Evolutionary conservation across 192 early-diverging fungal species (phyloP).

Genomic region (Backusella australiensis): DNA sequence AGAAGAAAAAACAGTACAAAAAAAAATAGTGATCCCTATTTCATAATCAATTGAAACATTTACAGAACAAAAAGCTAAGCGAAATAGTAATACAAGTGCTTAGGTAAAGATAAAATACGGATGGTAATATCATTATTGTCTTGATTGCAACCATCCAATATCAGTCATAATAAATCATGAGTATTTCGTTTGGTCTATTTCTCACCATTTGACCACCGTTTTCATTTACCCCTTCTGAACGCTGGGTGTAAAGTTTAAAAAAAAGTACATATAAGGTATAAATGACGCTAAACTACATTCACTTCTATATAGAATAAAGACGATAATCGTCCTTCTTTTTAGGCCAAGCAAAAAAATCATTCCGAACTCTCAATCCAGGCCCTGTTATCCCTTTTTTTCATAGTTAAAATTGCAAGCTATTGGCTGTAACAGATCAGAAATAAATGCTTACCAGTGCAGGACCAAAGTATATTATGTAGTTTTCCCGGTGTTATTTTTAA

Average conservation of each 20-base stretch:
- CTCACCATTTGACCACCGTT: neutral
- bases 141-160: neutral
- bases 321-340: neutral
- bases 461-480: neutral
- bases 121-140: neutral
- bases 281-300: neutral
- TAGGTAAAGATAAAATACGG: neutral
- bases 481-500: neutral
- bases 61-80: neutral
- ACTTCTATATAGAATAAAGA: constrained; percentile 1
- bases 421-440: neutral
- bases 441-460: neutral
- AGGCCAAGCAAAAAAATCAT: neutral
- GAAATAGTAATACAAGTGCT: neutral
- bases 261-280: neutral
- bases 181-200: neutral
- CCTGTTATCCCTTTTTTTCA: neutral
- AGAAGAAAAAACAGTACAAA: neutral
- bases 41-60: neutral
- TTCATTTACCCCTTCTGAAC: neutral
- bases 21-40: neutral
- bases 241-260: neutral
- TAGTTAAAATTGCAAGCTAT: neutral
- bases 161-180: too few relatives aligned
- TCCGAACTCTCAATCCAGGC: neutral